Percentiles rank a stretch among this genome's conserved stretches.
Evolutionary conservation across 1,284 basidiomycete genomes (phyloP).

Genomic region (Rhodotorula sp.): DNA sequence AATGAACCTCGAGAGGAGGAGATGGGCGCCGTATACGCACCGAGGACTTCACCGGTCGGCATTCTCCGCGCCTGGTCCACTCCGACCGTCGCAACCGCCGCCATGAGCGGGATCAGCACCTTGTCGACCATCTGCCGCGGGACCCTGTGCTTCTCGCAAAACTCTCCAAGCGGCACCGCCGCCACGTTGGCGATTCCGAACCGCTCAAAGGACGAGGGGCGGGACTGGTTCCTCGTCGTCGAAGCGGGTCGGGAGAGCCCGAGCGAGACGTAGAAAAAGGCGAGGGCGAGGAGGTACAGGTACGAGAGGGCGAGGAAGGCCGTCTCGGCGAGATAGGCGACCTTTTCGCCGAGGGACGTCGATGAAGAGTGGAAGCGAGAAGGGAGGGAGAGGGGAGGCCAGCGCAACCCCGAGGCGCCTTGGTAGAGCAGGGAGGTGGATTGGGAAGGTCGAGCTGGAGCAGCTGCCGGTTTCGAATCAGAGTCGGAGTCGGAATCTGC

Average conservation of each 20-base stretch:
- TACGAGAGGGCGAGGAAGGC: slow-evolving; percentile 57
- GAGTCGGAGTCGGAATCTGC: slow-evolving; percentile 46
- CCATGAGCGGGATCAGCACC: slow-evolving; percentile 64
- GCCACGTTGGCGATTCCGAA: slow-evolving; percentile 7
- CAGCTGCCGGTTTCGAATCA: slow-evolving; percentile 42
- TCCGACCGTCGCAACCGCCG: slow-evolving; percentile 66
- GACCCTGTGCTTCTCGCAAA: slow-evolving; percentile 25
- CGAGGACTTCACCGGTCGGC: slow-evolving; percentile 63
- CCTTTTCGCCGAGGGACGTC: neutral
- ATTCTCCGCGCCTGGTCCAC: slow-evolving; percentile 57
- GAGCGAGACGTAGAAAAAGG: slow-evolving; percentile 51
- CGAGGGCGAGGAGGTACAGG: slow-evolving; percentile 57
- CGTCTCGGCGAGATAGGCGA: slow-evolving; percentile 49
- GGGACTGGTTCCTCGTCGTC: neutral
- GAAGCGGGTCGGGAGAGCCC: slow-evolving; percentile 13
- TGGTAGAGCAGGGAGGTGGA: slow-evolving; percentile 32
- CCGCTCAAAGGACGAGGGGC: neutral
- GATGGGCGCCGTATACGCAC: slow-evolving; percentile 48
- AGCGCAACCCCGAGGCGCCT: slow-evolving; percentile 26
- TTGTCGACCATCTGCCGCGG: slow-evolving; percentile 59
- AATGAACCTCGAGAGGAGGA: neutral
- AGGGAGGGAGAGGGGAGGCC: slow-evolving; percentile 31
- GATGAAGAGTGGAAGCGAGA: slow-evolving; percentile 10
- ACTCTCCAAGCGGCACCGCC: slow-evolving; percentile 15
- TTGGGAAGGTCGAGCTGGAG: slow-evolving; percentile 21